Base-by-base conservation (phyloP, 2,329 filamentous ascomycete genomes). In the Akanthomyces uredinophilus region DNA sequence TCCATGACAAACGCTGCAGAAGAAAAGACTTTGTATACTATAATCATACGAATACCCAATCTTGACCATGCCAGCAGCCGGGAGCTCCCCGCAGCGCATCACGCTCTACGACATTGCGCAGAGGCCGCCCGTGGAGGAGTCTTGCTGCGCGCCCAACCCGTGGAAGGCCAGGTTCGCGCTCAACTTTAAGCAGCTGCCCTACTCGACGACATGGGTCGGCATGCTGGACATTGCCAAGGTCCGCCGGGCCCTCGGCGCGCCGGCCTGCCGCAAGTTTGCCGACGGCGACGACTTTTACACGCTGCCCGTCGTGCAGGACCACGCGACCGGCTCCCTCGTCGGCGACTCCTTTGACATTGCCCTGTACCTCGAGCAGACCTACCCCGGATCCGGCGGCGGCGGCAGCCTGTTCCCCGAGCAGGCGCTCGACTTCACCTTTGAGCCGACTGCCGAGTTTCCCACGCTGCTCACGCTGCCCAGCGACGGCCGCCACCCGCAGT, bases 311-410 rank as follows among this genome's bases (percentile, higher is more conserved):
- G 70, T 88, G 24, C 66, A 74, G 1, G 82, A 87, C 56, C 69
- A 74, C 0, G 61, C 67, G 20, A 80, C 78, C 0, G 68, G 67
- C 5, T 63, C 71, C 0, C 56, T 75, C 0, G 61, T 88, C 3
- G 86, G 86, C 5, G 87, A 89, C 72, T 84, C 85, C 2, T 87
- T 87, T 68, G 86, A 88, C 58, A 89, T 89, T 64, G 87, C 86
- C 7, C 71, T 80, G 29, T 83, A 87, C 66, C 76, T 89, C 2
- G 79, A 88, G 27, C 72, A 77, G 1, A 76, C 70, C 0, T 86
- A 83, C 60, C 82, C 83, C 0, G 62, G 71, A 35, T 70, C 77
- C 0, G 79, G 79, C 1, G 73, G 79, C 1, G 73, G 68, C 1
- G 77, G 78, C 0, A 70, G 77, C 51, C 74, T 88, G 2, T 83